A percentile compares a stretch with the other conserved stretches of the same genome.
phyloP scores from a whole-genome alignment of 768 basidiomycete genomes.

The Tremella mesenterica region DNA sequence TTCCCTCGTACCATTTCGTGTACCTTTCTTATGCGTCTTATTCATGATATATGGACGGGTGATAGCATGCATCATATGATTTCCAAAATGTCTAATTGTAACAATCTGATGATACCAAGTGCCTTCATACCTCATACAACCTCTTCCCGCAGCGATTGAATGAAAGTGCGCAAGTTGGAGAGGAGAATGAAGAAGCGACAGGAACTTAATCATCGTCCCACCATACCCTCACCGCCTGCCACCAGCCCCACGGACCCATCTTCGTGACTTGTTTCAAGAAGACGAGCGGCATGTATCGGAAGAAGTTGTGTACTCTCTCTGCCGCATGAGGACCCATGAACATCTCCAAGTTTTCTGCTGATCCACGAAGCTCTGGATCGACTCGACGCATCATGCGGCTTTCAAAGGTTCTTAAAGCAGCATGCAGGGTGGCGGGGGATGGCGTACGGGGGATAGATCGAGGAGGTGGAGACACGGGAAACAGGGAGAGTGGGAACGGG shows the following conservation, averaged over 20 bases:
- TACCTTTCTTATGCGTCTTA: no score
- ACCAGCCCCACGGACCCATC: not conserved
- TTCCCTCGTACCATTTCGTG: no score
- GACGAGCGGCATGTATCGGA: not conserved
- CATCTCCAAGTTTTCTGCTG: conserved; percentile 10
- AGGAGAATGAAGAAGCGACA: no score
- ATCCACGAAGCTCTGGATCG: not conserved
- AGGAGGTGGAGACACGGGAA: not conserved
- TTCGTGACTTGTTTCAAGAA: not conserved
- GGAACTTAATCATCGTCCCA: not conserved
- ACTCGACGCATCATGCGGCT: not conserved
- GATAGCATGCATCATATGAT: no score
- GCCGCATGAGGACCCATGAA: conserved; percentile 4
- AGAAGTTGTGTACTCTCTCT: not conserved
- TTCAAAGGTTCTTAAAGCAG: not conserved
- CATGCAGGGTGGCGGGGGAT: not conserved
- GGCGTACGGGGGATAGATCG: not conserved
- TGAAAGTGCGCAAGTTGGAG: no score
- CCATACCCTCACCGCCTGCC: not conserved
- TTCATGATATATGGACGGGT: no score
- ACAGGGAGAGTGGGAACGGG: not conserved
- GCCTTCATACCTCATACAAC: no score
- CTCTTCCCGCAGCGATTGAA: no score
- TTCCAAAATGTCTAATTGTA: no score
- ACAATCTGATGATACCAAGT: no score